Evolutionary conservation across 345 rosid species (phyloP).

Genomic region (Crucihimalaya himalaica): DNA sequence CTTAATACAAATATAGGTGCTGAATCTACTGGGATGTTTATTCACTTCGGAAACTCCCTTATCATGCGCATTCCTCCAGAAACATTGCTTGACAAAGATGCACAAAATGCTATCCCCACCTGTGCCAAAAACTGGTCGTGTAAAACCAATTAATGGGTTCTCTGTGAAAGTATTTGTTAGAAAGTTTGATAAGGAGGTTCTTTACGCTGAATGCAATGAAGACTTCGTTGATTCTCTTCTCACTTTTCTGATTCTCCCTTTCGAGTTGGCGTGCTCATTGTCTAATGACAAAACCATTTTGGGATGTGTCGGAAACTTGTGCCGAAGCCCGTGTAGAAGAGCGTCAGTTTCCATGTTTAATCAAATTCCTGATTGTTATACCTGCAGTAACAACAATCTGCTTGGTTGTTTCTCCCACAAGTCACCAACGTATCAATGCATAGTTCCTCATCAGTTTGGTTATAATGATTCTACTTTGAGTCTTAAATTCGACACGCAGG

Average conservation of each 20-base stretch:
- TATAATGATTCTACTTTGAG: rapidly evolving
- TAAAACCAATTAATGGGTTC: not conserved
- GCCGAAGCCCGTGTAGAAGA: slow-evolving; percentile 1
- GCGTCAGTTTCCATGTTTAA: not conserved
- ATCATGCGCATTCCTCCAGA: not conserved
- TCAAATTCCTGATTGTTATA: not conserved
- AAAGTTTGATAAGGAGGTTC: slow-evolving; percentile 1
- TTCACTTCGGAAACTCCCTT: slow-evolving; percentile 2
- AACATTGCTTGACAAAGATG: not conserved
- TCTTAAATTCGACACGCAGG: not conserved
- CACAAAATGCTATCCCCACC: not conserved
- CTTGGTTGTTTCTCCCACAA: not conserved
- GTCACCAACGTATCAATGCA: not conserved
- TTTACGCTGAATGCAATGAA: slow-evolving; percentile 16
- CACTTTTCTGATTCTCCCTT: not conserved
- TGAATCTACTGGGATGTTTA: slow-evolving; percentile 4
- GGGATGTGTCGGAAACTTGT: slow-evolving; percentile 6
- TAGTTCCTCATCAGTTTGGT: not conserved
- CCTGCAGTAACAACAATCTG: not conserved
- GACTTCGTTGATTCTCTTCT: slow-evolving; percentile 17
- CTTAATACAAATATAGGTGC: too few species aligned
- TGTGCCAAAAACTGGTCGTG: not conserved
- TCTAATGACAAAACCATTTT: not conserved
- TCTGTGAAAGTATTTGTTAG: not conserved
- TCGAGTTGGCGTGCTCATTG: slow-evolving; percentile 6